These are phyloP conservation scores for Neocatenulostroma microsporum DNA, from an alignment of 2,329 filamentous ascomycete genomes.

Conservation along the genomic window DNA sequence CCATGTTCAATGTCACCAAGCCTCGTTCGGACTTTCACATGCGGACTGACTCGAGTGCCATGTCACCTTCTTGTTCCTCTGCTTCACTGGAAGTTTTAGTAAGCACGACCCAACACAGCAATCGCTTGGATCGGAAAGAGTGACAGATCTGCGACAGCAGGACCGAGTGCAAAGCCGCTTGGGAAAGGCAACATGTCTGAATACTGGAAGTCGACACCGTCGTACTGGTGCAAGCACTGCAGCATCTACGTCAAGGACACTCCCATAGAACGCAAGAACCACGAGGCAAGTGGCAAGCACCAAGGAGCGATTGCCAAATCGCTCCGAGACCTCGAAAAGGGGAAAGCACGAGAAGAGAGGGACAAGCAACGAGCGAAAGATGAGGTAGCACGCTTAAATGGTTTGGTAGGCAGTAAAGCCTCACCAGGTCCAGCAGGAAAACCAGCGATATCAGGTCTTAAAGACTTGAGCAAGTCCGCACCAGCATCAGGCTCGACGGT, in stretches of 20 bases:
- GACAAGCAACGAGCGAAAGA: slow-evolving; percentile 75
- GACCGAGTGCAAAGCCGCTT: too few species aligned
- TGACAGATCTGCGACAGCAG: too few species aligned
- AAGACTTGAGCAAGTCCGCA: slow-evolving; percentile 3
- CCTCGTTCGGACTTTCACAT: too few species aligned
- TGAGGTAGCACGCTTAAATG: slow-evolving; percentile 80
- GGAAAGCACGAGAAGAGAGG: slow-evolving; percentile 69
- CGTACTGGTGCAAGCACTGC: slow-evolving; percentile 99
- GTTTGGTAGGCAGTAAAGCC: slow-evolving; percentile 60
- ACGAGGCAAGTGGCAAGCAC: slow-evolving; percentile 29
- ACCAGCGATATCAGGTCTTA: slow-evolving; percentile 13
- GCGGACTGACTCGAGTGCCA: too few species aligned
- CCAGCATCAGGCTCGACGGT: slow-evolving; percentile 24
- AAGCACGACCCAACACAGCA: too few species aligned
- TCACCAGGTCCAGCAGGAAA: slow-evolving; percentile 17
- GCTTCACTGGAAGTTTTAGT: too few species aligned
- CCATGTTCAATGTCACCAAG: too few species aligned
- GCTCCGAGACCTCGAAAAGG: slow-evolving; percentile 78
- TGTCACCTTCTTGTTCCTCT: too few species aligned
- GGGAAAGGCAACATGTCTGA: slow-evolving; percentile 62
- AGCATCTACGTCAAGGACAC: slow-evolving; percentile 85
- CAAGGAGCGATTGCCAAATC: slow-evolving; percentile 74
- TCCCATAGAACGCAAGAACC: slow-evolving; percentile 64
- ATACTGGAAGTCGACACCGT: slow-evolving; percentile 97
- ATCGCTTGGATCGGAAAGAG: too few species aligned